Base-by-base conservation (phyloP, 2,329 filamentous ascomycete genomes). In the Penicillium sp. region DNA sequence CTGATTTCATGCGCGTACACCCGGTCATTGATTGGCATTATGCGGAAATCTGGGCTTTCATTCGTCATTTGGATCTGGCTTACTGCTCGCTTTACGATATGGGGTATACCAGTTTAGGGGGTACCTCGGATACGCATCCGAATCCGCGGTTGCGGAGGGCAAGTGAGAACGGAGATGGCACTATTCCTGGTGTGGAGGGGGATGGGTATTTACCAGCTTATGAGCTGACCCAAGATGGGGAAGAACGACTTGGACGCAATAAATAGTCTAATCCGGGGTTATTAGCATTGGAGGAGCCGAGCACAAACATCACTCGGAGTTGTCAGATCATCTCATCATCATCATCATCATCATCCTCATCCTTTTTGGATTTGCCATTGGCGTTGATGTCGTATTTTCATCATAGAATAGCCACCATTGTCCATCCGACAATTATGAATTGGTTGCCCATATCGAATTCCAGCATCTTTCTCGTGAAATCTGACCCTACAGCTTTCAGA, bases 1-100 rank as follows among this genome's bases (percentile, higher is more conserved):
- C 95, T 38, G 80, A 83, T 46, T 97, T 98, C 72, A 93, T 98
- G 88, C 87, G 95, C 60, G 84, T 98, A 62, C 93, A 99, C 77
- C 94, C 95, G 0, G 91, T 99, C 10, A 93, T 99, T 72, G 95
- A 99, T 78, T 99, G 95, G 95, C 92, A 95, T 75, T 97, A 97
- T 76, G 86, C 87, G 11, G 94, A 98, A 76, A 94, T 98, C 57
- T 98, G 95, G 95, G 87, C 88, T 19, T 93, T 96, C 73, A 82
- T 91, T 83, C 72, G 70, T 33, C 87, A 90, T 71, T 80, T 98
- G 33, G 83, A 87, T 1, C 87, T 98, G 30, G 87, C 89, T 5
- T 99, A 97, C 73, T 98, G 95, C 76, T 79, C 82, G 11, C 82
- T 99, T 28, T 99, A 99, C 76, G 92, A 97, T 74, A 82, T 82